phyloP scores from a whole-genome alignment of 805 yeast species.

The Saccharomycodes ludwigii region DNA sequence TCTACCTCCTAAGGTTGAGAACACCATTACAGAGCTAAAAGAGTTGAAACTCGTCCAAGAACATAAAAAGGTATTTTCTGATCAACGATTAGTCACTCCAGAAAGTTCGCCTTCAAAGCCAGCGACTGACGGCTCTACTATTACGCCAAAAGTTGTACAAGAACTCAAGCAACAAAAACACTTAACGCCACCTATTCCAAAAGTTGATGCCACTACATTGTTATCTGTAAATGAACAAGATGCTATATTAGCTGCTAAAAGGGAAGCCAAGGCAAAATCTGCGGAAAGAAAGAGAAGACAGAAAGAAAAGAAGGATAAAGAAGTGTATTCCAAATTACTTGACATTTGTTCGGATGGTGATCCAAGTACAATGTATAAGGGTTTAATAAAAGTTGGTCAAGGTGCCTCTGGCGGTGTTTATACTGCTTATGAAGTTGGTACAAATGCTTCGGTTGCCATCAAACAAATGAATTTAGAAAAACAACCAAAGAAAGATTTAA shows the following conservation, averaged over 20 bases:
- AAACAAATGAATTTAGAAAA: constrained; percentile 92
- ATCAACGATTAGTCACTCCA: constrained; percentile 10
- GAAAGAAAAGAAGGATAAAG: constrained; percentile 57
- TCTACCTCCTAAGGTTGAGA: too few relatives aligned
- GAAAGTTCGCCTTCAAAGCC: constrained; percentile 10
- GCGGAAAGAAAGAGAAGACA: constrained; percentile 58
- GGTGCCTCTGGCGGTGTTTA: constrained; percentile 98
- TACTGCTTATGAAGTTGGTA: constrained; percentile 59
- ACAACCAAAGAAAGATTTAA: constrained; percentile 92
- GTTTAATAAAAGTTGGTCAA: constrained; percentile 81
- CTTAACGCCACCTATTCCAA: constrained; percentile 18
- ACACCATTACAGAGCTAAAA: too few relatives aligned
- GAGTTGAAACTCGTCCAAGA: too few relatives aligned
- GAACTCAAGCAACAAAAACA: background rate
- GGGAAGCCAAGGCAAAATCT: constrained; percentile 29
- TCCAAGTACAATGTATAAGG: constrained; percentile 58
- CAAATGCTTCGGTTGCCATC: constrained; percentile 65
- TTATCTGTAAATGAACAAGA: constrained; percentile 2
- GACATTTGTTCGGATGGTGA: constrained; percentile 78
- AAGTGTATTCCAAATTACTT: constrained; percentile 55
- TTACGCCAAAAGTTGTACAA: constrained; percentile 1
- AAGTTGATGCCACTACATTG: constrained; percentile 7
- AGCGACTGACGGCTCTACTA: background rate
- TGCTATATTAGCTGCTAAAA: constrained; percentile 8
- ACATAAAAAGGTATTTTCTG: too few relatives aligned